Evolutionary conservation across 2,329 filamentous ascomycete species (phyloP).

Genomic region (Pseudogymnoascus sp.): DNA sequence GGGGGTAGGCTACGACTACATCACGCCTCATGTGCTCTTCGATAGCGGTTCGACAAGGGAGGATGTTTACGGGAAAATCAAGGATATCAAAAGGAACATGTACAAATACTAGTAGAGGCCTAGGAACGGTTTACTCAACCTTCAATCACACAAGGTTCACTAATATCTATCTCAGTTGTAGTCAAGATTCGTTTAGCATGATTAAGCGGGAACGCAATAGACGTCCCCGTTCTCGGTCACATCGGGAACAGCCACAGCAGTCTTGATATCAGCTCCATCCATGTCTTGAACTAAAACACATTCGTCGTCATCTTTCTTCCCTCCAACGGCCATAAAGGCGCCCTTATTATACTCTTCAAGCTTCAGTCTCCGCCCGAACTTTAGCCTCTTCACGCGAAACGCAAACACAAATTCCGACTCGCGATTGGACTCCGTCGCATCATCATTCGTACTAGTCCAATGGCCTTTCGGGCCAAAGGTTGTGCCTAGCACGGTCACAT

Average conservation of each 20-base stretch:
- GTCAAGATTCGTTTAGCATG: slow-evolving; percentile 3
- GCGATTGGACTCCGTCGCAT: slow-evolving; percentile 22
- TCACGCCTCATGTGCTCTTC: slow-evolving; percentile 15
- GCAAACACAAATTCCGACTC: slow-evolving; percentile 25
- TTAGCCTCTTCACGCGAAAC: slow-evolving; percentile 25
- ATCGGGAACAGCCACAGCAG: slow-evolving; percentile 21
- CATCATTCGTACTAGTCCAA: slow-evolving; percentile 22
- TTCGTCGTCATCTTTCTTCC: slow-evolving; percentile 19
- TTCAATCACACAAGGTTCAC: too few relatives aligned
- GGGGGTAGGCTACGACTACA: slow-evolving; percentile 15
- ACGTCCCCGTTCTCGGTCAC: slow-evolving; percentile 21
- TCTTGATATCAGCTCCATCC: slow-evolving; percentile 23
- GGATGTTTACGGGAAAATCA: slow-evolving; percentile 10
- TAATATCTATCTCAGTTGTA: background rate
- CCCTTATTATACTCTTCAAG: slow-evolving; percentile 25
- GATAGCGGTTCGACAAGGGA: slow-evolving; percentile 11
- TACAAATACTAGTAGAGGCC: background rate
- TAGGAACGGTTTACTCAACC: background rate
- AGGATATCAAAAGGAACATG: slow-evolving; percentile 10
- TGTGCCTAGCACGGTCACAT: slow-evolving; percentile 20
- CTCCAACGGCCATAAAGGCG: slow-evolving; percentile 21
- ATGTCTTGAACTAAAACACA: slow-evolving; percentile 23
- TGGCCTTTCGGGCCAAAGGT: slow-evolving; percentile 24
- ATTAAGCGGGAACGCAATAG: slow-evolving; percentile 22
- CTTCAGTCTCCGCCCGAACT: slow-evolving; percentile 22